Conservation (phyloP, 73 alveolate species). For the Paramecium tetraurelia region DNA sequence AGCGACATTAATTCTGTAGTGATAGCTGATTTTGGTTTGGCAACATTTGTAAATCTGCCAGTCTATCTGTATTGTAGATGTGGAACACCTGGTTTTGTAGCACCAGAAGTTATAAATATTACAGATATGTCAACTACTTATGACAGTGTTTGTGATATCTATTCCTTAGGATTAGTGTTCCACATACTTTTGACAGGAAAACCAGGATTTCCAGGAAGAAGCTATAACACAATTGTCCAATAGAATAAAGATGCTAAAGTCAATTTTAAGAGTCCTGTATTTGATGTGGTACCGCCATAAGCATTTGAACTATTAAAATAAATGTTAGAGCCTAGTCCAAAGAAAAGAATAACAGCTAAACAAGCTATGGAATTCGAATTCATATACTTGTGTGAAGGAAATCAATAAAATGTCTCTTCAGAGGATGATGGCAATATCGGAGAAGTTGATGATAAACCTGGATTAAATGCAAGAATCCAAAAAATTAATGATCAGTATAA, state of each 20-base stretch:
- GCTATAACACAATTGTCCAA: conserved; percentile 19
- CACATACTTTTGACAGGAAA: conserved; percentile 49
- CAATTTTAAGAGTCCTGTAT: conserved; percentile 6
- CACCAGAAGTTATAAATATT: conserved; percentile 63
- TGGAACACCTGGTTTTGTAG: conserved; percentile 68
- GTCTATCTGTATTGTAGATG: conserved; percentile 55
- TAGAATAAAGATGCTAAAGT: conserved; percentile 25
- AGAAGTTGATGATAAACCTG: neutral
- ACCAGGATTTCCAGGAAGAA: conserved; percentile 47
- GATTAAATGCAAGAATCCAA: neutral
- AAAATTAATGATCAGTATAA: neutral
- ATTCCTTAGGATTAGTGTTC: conserved; percentile 55
- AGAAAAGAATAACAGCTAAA: conserved; percentile 32
- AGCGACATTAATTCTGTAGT: conserved; percentile 42
- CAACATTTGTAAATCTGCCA: conserved; percentile 28
- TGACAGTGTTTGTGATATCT: conserved; percentile 61
- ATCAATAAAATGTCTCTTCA: neutral
- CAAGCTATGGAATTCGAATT: neutral
- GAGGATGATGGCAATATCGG: conserved; percentile 7
- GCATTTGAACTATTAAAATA: neutral
- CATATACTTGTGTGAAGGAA: neutral
- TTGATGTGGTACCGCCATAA: conserved; percentile 7
- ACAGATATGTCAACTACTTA: conserved; percentile 54
- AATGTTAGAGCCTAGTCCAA: conserved; percentile 35
- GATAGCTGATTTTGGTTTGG: conserved; percentile 61